These are phyloP conservation scores for Colletotrichum sidae DNA, from an alignment of 2,329 filamentous ascomycete species.

Conservation along the genomic window DNA sequence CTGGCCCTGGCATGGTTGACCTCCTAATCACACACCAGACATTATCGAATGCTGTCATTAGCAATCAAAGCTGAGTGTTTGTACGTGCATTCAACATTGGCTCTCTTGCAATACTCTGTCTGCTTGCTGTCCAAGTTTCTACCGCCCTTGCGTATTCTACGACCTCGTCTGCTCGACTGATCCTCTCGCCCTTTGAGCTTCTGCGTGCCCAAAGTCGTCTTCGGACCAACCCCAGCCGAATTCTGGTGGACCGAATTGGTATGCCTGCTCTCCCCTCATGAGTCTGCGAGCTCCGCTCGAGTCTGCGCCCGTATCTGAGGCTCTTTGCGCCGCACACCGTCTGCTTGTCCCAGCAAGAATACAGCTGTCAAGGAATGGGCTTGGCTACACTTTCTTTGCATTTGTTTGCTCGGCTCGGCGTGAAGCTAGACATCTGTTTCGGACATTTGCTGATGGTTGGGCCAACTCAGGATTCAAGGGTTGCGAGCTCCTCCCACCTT, in stretches of 20 bases:
- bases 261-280: conserved; percentile 34
- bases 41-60: conserved; percentile 46
- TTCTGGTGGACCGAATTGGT: conserved; percentile 37
- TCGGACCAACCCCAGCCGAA: conserved; percentile 33
- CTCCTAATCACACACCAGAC: conserved; percentile 45
- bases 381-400: conserved; percentile 1
- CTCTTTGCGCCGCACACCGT: conserved; percentile 15
- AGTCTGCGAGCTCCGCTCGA: conserved; percentile 20
- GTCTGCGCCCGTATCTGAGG: conserved; percentile 5
- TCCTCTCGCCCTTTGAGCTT: conserved; percentile 14
- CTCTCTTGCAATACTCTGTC: conserved; percentile 17
- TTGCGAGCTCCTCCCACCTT: conserved; percentile 28
- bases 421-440: conserved; percentile 14
- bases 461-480: conserved; percentile 36
- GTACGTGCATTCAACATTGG: conserved; percentile 9
- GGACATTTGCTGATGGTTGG: conserved; percentile 35
- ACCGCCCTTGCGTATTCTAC: conserved; percentile 19
- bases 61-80: conserved; percentile 42
- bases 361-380: background rate
- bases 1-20: conserved; percentile 39
- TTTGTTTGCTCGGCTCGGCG: conserved; percentile 11
- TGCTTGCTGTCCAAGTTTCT: background rate
- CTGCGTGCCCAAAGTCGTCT: conserved; percentile 26
- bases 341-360: conserved; percentile 7
- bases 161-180: conserved; percentile 1